Base-by-base conservation (phyloP, 2,329 filamentous ascomycete genomes). In the Alternaria sp. region DNA sequence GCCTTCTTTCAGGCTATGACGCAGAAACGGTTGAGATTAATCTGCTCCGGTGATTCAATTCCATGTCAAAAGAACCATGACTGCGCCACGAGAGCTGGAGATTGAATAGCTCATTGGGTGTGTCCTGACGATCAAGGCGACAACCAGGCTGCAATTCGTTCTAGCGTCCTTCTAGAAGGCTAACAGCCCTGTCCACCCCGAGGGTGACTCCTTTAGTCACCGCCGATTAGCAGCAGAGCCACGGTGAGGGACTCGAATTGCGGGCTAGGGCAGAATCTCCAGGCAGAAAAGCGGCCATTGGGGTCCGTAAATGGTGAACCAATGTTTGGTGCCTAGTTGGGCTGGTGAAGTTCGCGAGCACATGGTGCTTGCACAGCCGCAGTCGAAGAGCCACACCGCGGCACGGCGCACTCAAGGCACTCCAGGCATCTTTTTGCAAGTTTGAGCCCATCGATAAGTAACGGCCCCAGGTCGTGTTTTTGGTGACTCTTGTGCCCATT, bases 1-100 rank as follows among this genome's bases (percentile, higher is more conserved):
- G 74, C 74, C 75, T 76, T 65, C 56, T 71, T 70, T 62, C 54
- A 70, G 70, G 74, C 71, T 63, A 68, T 74, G 70, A 75, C 70
- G 69, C 71, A 67, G 62, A 63, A 41, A 62, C 12, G 28, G 45
- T 63, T 50, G 43, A 60, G 63, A 57, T 50, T 54, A 59, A 61
- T 66, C 66, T 60, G 45, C 55, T 60, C 61, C 57, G 61, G 65
- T 57, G 60, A 64, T 64, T 61, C 52, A 67, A 64, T 56, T 56
- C 45, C 45, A 59, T 59, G 55, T 57, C 54, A 53, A 62, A 65
- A 55, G 44, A 60, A 61, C 36, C 25, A 52, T 45, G 59, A 63
- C 74, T 73, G 67, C 69, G 74, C 74, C 74, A 66, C 70, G 57
- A 54, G 63, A 38, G 30, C 22, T 60, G 53, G 55, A 65, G 50